These are phyloP conservation scores for Diplogelasinospora grovesii DNA, from an alignment of 495 filamentous ascomycete species.

Conservation along the genomic window DNA sequence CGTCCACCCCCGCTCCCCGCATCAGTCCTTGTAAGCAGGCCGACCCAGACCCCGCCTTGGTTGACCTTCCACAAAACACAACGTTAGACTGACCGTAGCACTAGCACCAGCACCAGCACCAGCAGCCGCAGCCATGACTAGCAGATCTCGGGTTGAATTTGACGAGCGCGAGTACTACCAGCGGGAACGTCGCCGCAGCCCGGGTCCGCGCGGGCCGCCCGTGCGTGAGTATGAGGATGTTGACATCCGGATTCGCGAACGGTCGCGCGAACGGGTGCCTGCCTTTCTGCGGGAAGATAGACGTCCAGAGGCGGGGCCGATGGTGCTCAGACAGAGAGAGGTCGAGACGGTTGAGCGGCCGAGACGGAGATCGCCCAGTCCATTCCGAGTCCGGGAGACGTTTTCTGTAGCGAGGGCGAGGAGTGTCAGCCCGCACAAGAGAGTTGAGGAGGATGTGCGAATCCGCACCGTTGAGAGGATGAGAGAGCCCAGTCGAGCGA, in stretches of 20 bases:
- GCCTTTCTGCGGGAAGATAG: slow-evolving; percentile 35
- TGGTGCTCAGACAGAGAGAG: slow-evolving; percentile 41
- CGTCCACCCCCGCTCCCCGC: too few relatives aligned
- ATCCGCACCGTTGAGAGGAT: slow-evolving; percentile 19
- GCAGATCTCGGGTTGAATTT: slow-evolving; percentile 32
- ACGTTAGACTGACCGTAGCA: slow-evolving; percentile 5
- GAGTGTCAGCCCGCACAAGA: slow-evolving; percentile 24
- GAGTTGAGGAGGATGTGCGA: slow-evolving; percentile 23
- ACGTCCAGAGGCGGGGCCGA: slow-evolving; percentile 29
- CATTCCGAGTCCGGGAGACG: slow-evolving; percentile 28
- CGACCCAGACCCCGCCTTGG: slow-evolving; percentile 4
- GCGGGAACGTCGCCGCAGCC: slow-evolving; percentile 16
- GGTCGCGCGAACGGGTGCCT: slow-evolving; percentile 30
- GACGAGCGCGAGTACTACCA: slow-evolving; percentile 35
- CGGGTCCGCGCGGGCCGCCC: slow-evolving; percentile 23
- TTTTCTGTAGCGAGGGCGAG: slow-evolving; percentile 23
- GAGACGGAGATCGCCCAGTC: slow-evolving; percentile 37
- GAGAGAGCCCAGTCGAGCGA: slow-evolving; percentile 25
- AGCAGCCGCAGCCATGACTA: slow-evolving; percentile 16
- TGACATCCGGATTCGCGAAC: slow-evolving; percentile 30
- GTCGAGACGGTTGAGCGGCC: slow-evolving; percentile 33
- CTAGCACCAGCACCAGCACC: slow-evolving; percentile 1
- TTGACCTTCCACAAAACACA: background rate
- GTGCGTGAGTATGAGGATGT: slow-evolving; percentile 32
- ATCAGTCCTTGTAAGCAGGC: background rate